Conservation (phyloP, 2,329 filamentous ascomycete species). For the Neopestalotiopsis sp. region DNA sequence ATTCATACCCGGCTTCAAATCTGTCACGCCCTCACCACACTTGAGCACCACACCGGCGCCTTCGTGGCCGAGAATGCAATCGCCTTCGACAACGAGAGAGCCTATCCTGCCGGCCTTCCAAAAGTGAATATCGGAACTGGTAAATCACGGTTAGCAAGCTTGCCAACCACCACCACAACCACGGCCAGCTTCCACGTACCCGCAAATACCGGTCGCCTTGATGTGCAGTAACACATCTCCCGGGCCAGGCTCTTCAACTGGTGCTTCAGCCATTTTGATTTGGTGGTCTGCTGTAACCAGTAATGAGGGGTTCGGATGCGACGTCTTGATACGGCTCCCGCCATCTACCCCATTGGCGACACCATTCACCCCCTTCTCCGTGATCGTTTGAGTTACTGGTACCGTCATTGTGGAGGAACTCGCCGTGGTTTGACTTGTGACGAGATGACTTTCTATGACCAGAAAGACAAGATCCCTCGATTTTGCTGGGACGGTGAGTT, state of each 20-base stretch:
- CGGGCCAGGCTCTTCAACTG: constrained; percentile 57
- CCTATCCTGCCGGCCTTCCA: constrained; percentile 72
- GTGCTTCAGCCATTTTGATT: constrained; percentile 61
- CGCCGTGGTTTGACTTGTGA: neutral
- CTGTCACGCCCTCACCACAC: constrained; percentile 59
- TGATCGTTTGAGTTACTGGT: neutral
- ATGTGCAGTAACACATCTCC: constrained; percentile 66
- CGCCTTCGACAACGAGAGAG: constrained; percentile 63
- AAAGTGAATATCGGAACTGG: constrained; percentile 70
- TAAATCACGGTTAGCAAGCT: neutral
- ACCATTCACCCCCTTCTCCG: neutral
- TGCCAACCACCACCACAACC: neutral
- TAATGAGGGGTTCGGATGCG: constrained; percentile 55
- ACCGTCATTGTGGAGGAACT: neutral
- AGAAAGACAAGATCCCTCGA: neutral
- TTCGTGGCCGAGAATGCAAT: constrained; percentile 71
- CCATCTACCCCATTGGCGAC: neutral
- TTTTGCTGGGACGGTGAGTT: neutral
- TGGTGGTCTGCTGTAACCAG: constrained; percentile 66
- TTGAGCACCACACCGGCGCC: constrained; percentile 65
- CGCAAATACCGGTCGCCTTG: constrained; percentile 69
- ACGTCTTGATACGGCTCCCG: constrained; percentile 3
- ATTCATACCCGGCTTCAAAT: constrained; percentile 50
- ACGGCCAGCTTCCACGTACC: constrained; percentile 42
- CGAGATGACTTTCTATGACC: neutral